Conservation (phyloP, 192 early-diverging fungal genomes). For the Spinellus fusiger region DNA sequence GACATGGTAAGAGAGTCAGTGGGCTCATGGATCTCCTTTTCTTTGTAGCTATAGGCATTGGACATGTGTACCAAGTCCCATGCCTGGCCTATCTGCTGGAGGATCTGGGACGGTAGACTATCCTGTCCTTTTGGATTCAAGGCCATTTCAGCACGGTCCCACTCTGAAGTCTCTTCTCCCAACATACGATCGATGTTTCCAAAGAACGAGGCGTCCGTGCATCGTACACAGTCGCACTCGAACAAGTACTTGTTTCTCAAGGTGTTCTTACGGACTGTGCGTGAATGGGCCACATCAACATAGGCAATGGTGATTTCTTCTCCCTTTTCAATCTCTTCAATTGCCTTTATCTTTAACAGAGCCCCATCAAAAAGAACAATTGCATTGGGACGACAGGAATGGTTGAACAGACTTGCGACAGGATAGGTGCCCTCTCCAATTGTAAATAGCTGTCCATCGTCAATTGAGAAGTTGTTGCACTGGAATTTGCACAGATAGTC, state of each 20-base stretch:
- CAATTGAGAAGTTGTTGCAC: conserved; percentile 59
- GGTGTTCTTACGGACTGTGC: conserved; percentile 11
- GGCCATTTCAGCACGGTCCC: conserved; percentile 13
- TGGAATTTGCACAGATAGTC: conserved; percentile 50
- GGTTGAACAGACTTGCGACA: conserved; percentile 60
- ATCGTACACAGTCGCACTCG: conserved; percentile 22
- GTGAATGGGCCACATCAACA: conserved; percentile 45
- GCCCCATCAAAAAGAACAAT: conserved; percentile 52
- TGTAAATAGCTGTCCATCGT: conserved; percentile 55
- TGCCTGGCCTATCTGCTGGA: conserved; percentile 1
- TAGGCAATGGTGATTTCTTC: conserved; percentile 59
- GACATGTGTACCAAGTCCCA: conserved; percentile 23
- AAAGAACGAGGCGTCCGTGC: conserved; percentile 5
- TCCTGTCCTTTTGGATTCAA: background rate
- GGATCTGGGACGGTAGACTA: background rate
- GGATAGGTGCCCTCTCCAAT: conserved; percentile 61
- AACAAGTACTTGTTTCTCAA: conserved; percentile 28
- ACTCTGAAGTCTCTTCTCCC: conserved; percentile 13
- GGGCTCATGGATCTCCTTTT: background rate
- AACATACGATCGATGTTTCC: conserved; percentile 18
- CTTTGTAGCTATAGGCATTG: conserved; percentile 6
- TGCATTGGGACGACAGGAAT: conserved; percentile 66
- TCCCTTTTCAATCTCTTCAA: conserved; percentile 46
- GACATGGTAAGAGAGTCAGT: conserved; percentile 2
- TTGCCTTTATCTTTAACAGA: conserved; percentile 41